phyloP scores from a whole-genome alignment of 2,329 filamentous ascomycete genomes.

The Fusarium redolens region DNA sequence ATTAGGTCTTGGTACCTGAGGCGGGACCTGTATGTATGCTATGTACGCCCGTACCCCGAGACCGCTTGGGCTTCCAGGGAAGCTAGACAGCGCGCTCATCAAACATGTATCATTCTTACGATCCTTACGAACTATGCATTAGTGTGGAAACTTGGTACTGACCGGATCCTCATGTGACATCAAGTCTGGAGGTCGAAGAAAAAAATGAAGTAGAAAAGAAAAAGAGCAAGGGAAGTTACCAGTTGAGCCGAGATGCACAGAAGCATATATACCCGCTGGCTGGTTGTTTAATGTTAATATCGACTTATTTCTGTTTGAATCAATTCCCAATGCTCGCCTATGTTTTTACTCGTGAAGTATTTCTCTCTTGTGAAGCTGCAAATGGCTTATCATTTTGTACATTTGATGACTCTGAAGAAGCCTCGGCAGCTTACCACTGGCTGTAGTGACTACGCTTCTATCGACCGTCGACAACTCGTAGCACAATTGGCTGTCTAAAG shows the following conservation, averaged over 20 bases:
- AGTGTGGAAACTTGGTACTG: conserved; percentile 43
- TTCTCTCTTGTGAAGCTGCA: neutral
- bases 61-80: conserved; percentile 31
- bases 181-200: conserved; percentile 31
- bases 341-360: neutral
- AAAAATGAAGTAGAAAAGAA: conserved; percentile 36
- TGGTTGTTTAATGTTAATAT: conserved; percentile 52
- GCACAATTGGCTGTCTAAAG: neutral
- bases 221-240: conserved; percentile 40
- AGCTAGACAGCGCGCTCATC: conserved; percentile 28
- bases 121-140: conserved; percentile 64
- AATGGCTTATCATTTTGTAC: too few relatives aligned
- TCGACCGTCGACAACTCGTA: too few relatives aligned
- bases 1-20: conserved; percentile 43
- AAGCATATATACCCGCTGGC: conserved; percentile 48
- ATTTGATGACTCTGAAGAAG: neutral
- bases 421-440: too few relatives aligned
- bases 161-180: conserved; percentile 25
- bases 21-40: conserved; percentile 42
- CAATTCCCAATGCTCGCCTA: conserved; percentile 18
- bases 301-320: conserved; percentile 40
- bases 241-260: conserved; percentile 46
- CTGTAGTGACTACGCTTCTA: neutral
- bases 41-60: conserved; percentile 38
- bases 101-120: conserved; percentile 64